Evolutionary conservation across 805 yeast genomes (phyloP).

Genomic region (Hagleromyces aurorensis): DNA sequence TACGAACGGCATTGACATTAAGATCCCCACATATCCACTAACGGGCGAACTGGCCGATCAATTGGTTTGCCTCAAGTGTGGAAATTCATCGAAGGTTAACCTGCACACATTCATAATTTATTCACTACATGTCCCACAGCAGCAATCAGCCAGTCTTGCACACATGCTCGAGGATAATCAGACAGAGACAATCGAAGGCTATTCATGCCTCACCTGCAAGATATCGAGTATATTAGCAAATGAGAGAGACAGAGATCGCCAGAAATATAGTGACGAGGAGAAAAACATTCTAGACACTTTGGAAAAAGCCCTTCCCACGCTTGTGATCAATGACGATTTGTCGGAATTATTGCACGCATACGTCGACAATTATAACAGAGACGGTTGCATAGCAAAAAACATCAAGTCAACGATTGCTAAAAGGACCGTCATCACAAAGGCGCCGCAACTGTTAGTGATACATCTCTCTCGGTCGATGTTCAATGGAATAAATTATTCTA

Average conservation of each 20-base stretch:
- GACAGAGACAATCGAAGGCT: conserved; percentile 66
- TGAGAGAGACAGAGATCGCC: conserved; percentile 20
- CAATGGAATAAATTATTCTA: conserved; percentile 53
- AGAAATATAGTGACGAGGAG: conserved; percentile 24
- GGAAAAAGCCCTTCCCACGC: conserved; percentile 31
- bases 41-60: conserved; percentile 58
- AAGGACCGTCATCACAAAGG: conserved; percentile 47
- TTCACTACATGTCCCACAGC: conserved; percentile 68
- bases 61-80: conserved; percentile 63
- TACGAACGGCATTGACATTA: conserved; percentile 9
- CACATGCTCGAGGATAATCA: conserved; percentile 50
- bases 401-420: conserved; percentile 63
- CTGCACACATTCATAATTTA: conserved; percentile 59
- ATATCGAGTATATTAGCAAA: conserved; percentile 36
- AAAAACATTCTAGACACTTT: conserved; percentile 31
- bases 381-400: conserved; percentile 37
- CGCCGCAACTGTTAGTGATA: conserved; percentile 68
- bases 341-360: conserved; percentile 41
- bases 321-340: conserved; percentile 58
- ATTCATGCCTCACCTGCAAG: conserved; percentile 71
- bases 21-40: conserved; percentile 64
- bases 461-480: conserved; percentile 83
- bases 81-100: conserved; percentile 48
- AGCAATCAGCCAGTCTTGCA: conserved; percentile 38
- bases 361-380: conserved; percentile 39